Evolutionary conservation across 2,329 filamentous ascomycete species (phyloP).

Genomic region (Penicillium oxalicum): DNA sequence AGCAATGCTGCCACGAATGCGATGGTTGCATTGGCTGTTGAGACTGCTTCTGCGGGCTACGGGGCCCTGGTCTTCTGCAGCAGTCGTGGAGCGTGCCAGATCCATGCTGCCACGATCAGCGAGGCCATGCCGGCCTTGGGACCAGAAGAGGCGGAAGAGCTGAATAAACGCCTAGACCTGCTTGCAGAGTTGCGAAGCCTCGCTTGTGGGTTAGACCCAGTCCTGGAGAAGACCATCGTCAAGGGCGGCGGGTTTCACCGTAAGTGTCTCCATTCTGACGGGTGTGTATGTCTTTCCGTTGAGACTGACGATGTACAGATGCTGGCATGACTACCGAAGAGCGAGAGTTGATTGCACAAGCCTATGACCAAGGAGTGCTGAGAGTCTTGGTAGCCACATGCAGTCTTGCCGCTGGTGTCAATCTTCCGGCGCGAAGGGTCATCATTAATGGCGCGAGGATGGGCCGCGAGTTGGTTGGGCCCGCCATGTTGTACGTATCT

Average conservation of each 20-base stretch:
- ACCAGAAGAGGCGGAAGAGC: constrained; percentile 43
- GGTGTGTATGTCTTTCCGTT: neutral
- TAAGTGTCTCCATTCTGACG: constrained; percentile 33
- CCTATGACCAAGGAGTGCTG: constrained; percentile 62
- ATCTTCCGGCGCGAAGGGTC: constrained; percentile 64
- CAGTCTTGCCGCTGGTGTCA: constrained; percentile 77
- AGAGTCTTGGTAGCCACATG: constrained; percentile 72
- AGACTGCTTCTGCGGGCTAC: constrained; percentile 62
- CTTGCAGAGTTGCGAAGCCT: constrained; percentile 62
- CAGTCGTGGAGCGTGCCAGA: constrained; percentile 62
- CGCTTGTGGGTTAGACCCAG: constrained; percentile 59
- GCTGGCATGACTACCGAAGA: constrained; percentile 64
- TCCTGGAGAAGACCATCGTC: constrained; percentile 58
- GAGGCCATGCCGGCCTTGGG: constrained; percentile 54
- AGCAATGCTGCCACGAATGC: constrained; percentile 61
- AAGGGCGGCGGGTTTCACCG: constrained; percentile 70
- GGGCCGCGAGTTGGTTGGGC: constrained; percentile 70
- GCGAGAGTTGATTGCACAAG: constrained; percentile 62
- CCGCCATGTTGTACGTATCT: constrained; percentile 59
- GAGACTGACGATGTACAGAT: constrained; percentile 31
- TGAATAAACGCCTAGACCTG: constrained; percentile 58
- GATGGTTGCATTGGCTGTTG: constrained; percentile 62
- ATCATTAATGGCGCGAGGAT: constrained; percentile 70
- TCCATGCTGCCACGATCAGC: constrained; percentile 62
- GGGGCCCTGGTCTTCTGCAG: constrained; percentile 69